These are phyloP conservation scores for Yarrowia sp. DNA, from an alignment of 805 yeast genomes.

Conservation along the genomic window DNA sequence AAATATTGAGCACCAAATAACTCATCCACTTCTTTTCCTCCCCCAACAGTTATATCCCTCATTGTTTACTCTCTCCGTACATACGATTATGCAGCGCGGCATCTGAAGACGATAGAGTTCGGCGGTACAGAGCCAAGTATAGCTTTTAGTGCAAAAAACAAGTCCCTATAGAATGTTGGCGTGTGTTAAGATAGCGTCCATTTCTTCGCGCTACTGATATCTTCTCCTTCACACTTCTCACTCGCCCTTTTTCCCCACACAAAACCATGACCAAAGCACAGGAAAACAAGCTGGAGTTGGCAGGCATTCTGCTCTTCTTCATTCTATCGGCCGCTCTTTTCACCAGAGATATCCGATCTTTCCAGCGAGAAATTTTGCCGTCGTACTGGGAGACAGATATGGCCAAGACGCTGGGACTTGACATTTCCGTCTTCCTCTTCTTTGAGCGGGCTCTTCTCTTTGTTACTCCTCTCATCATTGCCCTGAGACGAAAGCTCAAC, in stretches of 20 bases:
- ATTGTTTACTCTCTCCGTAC: neutral
- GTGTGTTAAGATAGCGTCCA: neutral
- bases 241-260: neutral
- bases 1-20: no score
- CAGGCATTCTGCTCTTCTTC: constrained; percentile 11
- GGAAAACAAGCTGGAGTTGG: constrained; percentile 11
- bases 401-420: neutral
- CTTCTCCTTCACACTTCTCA: neutral
- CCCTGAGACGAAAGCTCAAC: neutral
- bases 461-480: neutral
- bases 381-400: neutral
- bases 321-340: constrained; percentile 11
- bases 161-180: neutral
- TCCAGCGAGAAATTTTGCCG: constrained; percentile 9
- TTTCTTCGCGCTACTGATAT: neutral
- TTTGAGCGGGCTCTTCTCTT: neutral
- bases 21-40: no score
- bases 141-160: neutral
- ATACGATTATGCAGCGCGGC: constrained; percentile 15
- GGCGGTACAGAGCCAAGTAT: neutral
- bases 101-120: neutral
- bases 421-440: neutral
- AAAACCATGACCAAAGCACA: neutral
- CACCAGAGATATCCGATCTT: constrained; percentile 2
- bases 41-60: neutral